Base-by-base conservation (phyloP, 768 basidiomycete genomes). In the Amanita thiersii region DNA sequence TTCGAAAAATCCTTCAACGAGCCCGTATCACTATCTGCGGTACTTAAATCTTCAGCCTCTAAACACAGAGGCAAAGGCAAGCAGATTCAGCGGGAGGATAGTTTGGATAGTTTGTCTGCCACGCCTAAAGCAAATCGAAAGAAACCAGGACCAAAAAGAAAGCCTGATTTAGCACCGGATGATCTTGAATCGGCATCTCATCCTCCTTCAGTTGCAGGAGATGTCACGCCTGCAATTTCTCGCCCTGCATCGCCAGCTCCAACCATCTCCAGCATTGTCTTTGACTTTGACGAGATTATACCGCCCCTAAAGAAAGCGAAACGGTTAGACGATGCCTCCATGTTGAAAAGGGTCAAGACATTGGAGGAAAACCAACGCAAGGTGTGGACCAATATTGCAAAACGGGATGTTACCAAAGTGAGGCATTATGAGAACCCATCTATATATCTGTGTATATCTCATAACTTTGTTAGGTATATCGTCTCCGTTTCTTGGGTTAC, bases 331-430 rank as follows among this genome's bases (percentile, higher is more conserved):
- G 83, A 83, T 34, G 64, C 59, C 43, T 70, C 76, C 2, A 82
- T 85, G 72, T 57, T 75, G 18, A 87, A 87, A 54, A 77, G 88
- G 29, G 68, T 89, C 44, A 81, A 79, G 57, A 69, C 77, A 4
- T 56, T 91, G 21, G 89, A 90, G 55, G 91, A 91, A 50, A 69
- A 83, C 0, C 90, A 92, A 63, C 72, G 76, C 44, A 91, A 89
- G 61, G 82, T 90, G 6, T 94, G 91, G 91, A 81, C 79, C 15
- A 87, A 81, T 51, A 91, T 94, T 37, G 91, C 88, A 1, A 71
- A 77, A 48, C 71, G 79, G 50, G 91, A 93, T 51, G 77, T 93
- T 35, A 79, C 81, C 20, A 92, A 87, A 72, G 91, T 85, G 50
- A 45, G 61, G 43, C 8, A 24, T 12, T 32, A 9, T 12, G 18